Evolutionary conservation across 2,329 filamentous ascomycete genomes (phyloP).

Genomic region (Fusarium austroafricanum): DNA sequence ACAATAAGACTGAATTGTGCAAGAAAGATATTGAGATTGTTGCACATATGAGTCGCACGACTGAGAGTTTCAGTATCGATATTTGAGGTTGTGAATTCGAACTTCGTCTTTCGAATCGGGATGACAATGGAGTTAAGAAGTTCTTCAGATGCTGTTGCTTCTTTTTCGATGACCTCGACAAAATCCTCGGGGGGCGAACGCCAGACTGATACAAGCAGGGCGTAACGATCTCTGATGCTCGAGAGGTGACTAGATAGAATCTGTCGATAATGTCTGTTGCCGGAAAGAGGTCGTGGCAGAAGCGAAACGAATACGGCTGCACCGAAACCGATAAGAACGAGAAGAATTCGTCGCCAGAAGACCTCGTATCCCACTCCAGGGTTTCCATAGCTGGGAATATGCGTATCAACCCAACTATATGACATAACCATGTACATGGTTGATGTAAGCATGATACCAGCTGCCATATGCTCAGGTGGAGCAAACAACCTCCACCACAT

Average conservation of each 20-base stretch:
- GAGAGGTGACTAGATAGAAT: constrained; percentile 18
- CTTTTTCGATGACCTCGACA: constrained; percentile 13
- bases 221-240: constrained; percentile 16
- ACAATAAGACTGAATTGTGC: constrained; percentile 18
- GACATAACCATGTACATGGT: constrained; percentile 37
- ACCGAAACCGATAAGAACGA: constrained; percentile 20
- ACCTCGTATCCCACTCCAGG: constrained; percentile 19
- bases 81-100: constrained; percentile 25
- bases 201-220: constrained; percentile 12
- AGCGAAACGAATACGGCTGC: constrained; percentile 15
- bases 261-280: constrained; percentile 17
- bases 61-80: constrained; percentile 16
- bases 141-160: constrained; percentile 12
- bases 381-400: constrained; percentile 31
- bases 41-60: constrained; percentile 15
- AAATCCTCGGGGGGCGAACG: constrained; percentile 11
- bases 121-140: constrained; percentile 11
- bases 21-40: constrained; percentile 18
- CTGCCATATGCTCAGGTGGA: constrained; percentile 31
- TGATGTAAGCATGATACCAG: constrained; percentile 35
- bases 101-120: constrained; percentile 17
- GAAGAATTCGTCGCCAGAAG: constrained; percentile 19
- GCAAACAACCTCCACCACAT: constrained; percentile 41
- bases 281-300: constrained; percentile 4
- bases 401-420: constrained; percentile 39